Percentiles rank a stretch among this genome's conserved stretches.
Conservation (phyloP, 495 filamentous ascomycete genomes). For the Lentithecium fluviatile region DNA sequence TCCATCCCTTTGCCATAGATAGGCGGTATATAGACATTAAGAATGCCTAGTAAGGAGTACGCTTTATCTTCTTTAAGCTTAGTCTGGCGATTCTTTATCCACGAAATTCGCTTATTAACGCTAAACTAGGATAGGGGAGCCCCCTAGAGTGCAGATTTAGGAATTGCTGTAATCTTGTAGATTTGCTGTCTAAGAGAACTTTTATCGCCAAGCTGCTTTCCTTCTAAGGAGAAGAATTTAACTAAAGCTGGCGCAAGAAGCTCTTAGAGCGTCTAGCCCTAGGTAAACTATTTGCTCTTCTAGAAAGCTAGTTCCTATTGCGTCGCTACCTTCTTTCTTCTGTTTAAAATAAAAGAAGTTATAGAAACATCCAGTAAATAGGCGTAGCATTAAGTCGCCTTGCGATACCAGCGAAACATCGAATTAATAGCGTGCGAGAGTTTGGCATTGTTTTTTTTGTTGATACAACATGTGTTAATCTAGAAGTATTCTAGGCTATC, state of each 20-base stretch:
- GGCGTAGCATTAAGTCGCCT: conserved; percentile 2
- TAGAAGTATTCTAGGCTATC: conserved; percentile 1
- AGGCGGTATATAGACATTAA: conserved; percentile 1
- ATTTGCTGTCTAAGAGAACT: conserved; percentile 5
- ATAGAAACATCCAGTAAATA: not conserved
- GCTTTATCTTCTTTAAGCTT: too few relatives aligned
- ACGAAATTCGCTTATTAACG: conserved; percentile 3
- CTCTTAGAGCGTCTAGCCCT: not conserved
- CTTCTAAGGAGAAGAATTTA: conserved; percentile 4
- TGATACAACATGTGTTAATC: too few relatives aligned
- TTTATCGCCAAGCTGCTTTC: conserved; percentile 5
- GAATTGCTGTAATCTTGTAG: conserved; percentile 1
- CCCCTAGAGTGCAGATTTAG: conserved; percentile 4
- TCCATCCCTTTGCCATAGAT: conserved; percentile 1
- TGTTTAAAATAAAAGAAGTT: not conserved
- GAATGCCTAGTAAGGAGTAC: not conserved
- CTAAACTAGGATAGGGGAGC: conserved; percentile 11
- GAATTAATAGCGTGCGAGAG: conserved; percentile 2
- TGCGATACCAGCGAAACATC: conserved; percentile 10
- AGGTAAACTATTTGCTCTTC: conserved; percentile 1
- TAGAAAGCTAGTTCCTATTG: not conserved
- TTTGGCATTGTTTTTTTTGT: not conserved
- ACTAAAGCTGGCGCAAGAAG: conserved; percentile 4
- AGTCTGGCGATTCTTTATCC: too few relatives aligned
- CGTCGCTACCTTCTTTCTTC: not conserved